Conservation (phyloP, 1,284 basidiomycete species). For the Inonotus obliquus region DNA sequence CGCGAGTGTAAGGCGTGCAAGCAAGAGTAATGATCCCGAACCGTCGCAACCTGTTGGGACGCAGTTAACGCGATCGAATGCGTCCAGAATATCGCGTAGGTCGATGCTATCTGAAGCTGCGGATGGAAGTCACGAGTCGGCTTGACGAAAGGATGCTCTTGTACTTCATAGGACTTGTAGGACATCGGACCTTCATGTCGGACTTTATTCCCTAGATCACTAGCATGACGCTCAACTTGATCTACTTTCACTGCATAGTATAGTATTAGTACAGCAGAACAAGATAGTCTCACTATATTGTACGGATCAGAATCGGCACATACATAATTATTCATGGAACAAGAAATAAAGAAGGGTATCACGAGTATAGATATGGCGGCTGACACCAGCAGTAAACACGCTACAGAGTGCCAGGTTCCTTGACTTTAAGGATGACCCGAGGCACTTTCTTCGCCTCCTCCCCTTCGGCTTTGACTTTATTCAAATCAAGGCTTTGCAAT, state of each 20-base stretch:
- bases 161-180: too few species aligned
- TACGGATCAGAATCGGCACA: not conserved
- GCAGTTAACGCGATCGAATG: slow-evolving; percentile 6
- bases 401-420: slow-evolving; percentile 8
- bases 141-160: not conserved
- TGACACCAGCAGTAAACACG: not conserved
- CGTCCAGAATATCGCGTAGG: not conserved
- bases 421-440: slow-evolving; percentile 26
- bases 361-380: not conserved
- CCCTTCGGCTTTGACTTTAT: not conserved
- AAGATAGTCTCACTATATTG: too few species aligned
- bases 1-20: slow-evolving; percentile 9
- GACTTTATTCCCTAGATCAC: too few species aligned
- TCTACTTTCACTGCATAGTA: too few species aligned
- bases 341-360: not conserved
- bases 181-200: too few species aligned
- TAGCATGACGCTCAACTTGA: too few species aligned
- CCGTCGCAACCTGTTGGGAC: not conserved
- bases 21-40: not conserved
- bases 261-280: too few species aligned
- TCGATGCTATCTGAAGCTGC: not conserved
- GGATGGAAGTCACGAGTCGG: not conserved
- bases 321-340: not conserved
- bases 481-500: slow-evolving; percentile 4
- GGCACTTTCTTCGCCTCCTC: slow-evolving; percentile 26